These are phyloP conservation scores for Neurospora pannonica DNA, from an alignment of 495 filamentous ascomycete genomes.

Conservation along the genomic window DNA sequence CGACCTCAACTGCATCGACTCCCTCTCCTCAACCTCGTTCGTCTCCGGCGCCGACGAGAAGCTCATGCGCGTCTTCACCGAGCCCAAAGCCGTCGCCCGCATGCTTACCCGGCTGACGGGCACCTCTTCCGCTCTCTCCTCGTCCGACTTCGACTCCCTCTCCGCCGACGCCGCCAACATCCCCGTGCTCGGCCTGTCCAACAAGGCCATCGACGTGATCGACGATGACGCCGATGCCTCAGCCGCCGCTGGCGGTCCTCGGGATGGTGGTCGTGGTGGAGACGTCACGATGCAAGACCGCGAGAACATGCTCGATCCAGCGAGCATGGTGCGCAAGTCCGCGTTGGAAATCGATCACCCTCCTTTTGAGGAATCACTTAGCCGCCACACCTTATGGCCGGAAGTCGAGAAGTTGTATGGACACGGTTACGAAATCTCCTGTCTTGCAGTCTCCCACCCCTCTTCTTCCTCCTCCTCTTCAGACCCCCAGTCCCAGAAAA, in stretches of 20 bases:
- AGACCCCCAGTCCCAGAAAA: too few species aligned
- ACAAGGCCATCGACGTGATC: constrained; percentile 71
- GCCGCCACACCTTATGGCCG: constrained; percentile 88
- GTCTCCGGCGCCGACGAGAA: constrained; percentile 98
- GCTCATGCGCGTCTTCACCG: constrained; percentile 85
- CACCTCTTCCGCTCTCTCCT: constrained; percentile 22
- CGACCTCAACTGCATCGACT: constrained; percentile 88
- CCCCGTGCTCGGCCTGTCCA: constrained; percentile 89
- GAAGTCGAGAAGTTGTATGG: constrained; percentile 96
- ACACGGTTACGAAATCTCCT: constrained; percentile 96
- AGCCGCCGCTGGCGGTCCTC: background rate
- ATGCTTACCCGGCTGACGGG: constrained; percentile 62
- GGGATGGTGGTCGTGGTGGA: constrained; percentile 11
- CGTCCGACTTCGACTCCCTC: constrained; percentile 36
- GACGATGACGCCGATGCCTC: constrained; percentile 36
- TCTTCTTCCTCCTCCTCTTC: background rate
- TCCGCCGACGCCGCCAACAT: constrained; percentile 78
- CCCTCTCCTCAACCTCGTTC: constrained; percentile 60
- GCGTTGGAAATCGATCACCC: constrained; percentile 52
- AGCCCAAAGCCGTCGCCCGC: constrained; percentile 72
- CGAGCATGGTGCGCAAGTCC: constrained; percentile 31
- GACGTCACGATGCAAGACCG: constrained; percentile 27
- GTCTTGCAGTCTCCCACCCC: constrained; percentile 62
- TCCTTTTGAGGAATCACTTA: constrained; percentile 80
- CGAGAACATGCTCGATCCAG: constrained; percentile 30